These are phyloP conservation scores for Verticillium nubilum DNA, from an alignment of 2,329 filamentous ascomycete species.

Conservation along the genomic window DNA sequence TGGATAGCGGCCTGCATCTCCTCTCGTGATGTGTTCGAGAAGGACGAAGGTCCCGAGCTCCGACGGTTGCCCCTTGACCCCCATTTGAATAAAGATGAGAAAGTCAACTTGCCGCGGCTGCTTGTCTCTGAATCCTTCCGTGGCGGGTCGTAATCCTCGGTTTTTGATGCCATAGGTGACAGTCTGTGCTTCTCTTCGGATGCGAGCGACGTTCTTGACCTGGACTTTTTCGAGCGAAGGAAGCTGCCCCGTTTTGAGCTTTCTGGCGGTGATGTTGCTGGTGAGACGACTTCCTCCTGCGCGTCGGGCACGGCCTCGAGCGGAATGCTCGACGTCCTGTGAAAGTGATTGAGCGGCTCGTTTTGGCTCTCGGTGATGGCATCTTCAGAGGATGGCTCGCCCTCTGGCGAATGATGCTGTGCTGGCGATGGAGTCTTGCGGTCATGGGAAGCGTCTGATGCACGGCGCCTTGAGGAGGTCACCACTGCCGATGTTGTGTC, in stretches of 20 bases:
- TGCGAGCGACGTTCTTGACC: conserved; percentile 42
- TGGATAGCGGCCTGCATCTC: conserved; percentile 55
- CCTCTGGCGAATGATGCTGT: too few species aligned
- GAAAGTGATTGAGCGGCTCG: conserved; percentile 29
- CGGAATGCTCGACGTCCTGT: conserved; percentile 43
- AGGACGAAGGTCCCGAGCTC: conserved; percentile 63
- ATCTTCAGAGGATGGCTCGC: conserved; percentile 14
- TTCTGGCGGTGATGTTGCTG: conserved; percentile 9
- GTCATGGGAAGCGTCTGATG: conserved; percentile 28
- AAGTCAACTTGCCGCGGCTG: conserved; percentile 42
- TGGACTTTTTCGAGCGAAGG: conserved; percentile 39
- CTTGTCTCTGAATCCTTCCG: conserved; percentile 52
- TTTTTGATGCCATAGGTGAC: conserved; percentile 29
- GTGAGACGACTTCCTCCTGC: conserved; percentile 10
- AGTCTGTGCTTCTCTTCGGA: conserved; percentile 30
- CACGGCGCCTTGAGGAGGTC: conserved; percentile 49
- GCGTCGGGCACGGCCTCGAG: conserved; percentile 18
- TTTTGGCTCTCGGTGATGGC: conserved; percentile 17
- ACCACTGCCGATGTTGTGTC: conserved; percentile 49
- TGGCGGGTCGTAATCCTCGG: conserved; percentile 43
- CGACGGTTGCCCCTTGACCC: conserved; percentile 39
- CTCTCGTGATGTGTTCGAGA: conserved; percentile 86
- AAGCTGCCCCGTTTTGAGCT: conserved; percentile 16
- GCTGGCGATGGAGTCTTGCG: conserved; percentile 22
- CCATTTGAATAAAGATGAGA: conserved; percentile 73